These are phyloP conservation scores for Saturnispora quitensis DNA, from an alignment of 805 yeast genomes.

Conservation along the genomic window DNA sequence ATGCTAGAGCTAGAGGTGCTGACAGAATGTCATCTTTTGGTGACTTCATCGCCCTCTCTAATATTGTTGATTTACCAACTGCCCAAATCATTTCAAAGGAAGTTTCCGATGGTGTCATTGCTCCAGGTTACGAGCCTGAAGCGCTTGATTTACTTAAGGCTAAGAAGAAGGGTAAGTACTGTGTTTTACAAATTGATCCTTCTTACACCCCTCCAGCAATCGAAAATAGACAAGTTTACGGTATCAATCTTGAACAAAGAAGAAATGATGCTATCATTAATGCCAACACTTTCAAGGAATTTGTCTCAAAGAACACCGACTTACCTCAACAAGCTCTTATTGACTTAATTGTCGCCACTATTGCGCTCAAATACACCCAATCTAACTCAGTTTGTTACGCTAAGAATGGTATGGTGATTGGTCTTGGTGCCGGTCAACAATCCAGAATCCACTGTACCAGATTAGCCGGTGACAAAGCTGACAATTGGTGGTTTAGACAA, in stretches of 20 bases:
- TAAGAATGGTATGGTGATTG: constrained; percentile 98
- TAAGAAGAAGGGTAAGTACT: constrained; percentile 97
- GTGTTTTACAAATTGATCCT: constrained; percentile 94
- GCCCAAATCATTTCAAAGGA: constrained; percentile 96
- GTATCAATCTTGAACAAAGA: constrained; percentile 91
- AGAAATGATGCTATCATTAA: constrained; percentile 96
- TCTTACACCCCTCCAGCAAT: constrained; percentile 70
- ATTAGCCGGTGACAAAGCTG: constrained; percentile 98
- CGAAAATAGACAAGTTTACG: constrained; percentile 94
- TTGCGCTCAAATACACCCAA: constrained; percentile 95
- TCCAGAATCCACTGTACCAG: constrained; percentile 99
- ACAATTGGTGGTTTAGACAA: constrained; percentile 99
- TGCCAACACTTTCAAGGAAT: constrained; percentile 81
- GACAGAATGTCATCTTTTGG: constrained; percentile 99
- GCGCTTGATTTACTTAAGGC: constrained; percentile 81
- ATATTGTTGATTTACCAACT: constrained; percentile 92
- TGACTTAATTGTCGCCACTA: constrained; percentile 94
- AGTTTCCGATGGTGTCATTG: constrained; percentile 97
- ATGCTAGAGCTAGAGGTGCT: constrained; percentile 99
- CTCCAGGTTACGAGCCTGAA: constrained; percentile 91
- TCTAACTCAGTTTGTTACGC: constrained; percentile 98
- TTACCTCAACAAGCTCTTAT: constrained; percentile 87
- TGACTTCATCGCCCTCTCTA: constrained; percentile 94
- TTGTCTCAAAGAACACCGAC: constrained; percentile 77
- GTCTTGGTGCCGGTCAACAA: constrained; percentile 99